These are phyloP conservation scores for Calophaca sinica DNA, from an alignment of 306 rosid species.

Conservation along the genomic window DNA sequence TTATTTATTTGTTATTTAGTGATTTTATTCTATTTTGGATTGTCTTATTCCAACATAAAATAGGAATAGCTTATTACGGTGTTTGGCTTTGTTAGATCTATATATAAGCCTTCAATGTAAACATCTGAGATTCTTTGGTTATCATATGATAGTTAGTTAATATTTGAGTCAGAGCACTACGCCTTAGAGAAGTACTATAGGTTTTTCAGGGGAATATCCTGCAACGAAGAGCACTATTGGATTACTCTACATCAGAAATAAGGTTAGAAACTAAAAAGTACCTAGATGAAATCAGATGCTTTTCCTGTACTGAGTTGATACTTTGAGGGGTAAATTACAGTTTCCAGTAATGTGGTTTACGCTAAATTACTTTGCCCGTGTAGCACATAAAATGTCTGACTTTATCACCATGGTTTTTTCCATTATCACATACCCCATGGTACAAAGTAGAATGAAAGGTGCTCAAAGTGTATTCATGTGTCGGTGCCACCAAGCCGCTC, in stretches of 20 bases:
- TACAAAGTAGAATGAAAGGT: neutral
- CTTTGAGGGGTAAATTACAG: neutral
- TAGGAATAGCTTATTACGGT: slow-evolving; percentile 29
- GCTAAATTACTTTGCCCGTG: neutral
- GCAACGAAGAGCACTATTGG: too few species aligned
- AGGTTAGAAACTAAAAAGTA: too few species aligned
- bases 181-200: too few species aligned
- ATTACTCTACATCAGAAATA: too few species aligned
- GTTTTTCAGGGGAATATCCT: too few species aligned
- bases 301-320: neutral
- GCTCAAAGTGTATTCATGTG: neutral
- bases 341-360: neutral
- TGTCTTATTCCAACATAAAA: neutral
- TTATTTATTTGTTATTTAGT: neutral
- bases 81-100: slow-evolving; percentile 15
- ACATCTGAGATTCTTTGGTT: slow-evolving; percentile 15
- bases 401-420: neutral
- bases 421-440: neutral
- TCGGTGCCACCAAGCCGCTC: neutral
- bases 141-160: too few species aligned
- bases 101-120: neutral
- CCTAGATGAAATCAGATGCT: neutral
- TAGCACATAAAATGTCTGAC: neutral
- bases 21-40: slow-evolving; percentile 22
- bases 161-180: neutral